Base-by-base conservation (phyloP, 306 rosid genomes). In the Lathyrus oleraceus region DNA sequence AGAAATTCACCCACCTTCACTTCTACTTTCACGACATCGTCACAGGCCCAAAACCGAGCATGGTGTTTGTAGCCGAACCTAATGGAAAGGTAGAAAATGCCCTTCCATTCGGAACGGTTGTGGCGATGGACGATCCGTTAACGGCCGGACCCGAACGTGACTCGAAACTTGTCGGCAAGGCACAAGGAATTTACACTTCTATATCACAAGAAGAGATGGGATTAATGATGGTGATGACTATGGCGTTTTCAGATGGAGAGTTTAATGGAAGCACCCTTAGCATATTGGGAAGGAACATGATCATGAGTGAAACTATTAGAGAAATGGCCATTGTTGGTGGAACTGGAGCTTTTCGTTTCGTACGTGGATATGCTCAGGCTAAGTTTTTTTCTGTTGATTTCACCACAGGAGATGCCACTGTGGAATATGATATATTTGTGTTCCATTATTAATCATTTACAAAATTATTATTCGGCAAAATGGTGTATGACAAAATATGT, bases 321-420 rank as follows among this genome's bases (percentile, higher is more conserved):
- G 90, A 88, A 76, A 77, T 88, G 83, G 71, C 90, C 0, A 75
- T 88, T 1, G 83, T 83, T 4, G 88, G 90, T 0, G 81, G 96
- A 0, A 89, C 83, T 0, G 90, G 96, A 2, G 64, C 75, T 15
- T 89, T 92, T 73, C 79, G 92, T 17, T 87, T 89, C 5, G 96
- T 94, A 0, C 85, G 87, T n/a, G 97, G 97, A 1, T 87, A 86
- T 47, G 91, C 90, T 56, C 87, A 59, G 20, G 90, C 85, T 3
- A 84, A 63, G 53, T 83, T 89, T 67, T 52, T 76, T 25, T 30
- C 45, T 0, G 0, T 81, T 0, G 64, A 92, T 40, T 0, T 8
- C 10, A 23, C 30, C 1, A 75, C 66, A 5, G 82, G 82, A 2
- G 79, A 91, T 44, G 92, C 94, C 6, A 19, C 76, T 5, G 92